These are phyloP conservation scores for Fusarium pseudoanthophilum DNA, from an alignment of 2,329 filamentous ascomycete species.

Conservation along the genomic window DNA sequence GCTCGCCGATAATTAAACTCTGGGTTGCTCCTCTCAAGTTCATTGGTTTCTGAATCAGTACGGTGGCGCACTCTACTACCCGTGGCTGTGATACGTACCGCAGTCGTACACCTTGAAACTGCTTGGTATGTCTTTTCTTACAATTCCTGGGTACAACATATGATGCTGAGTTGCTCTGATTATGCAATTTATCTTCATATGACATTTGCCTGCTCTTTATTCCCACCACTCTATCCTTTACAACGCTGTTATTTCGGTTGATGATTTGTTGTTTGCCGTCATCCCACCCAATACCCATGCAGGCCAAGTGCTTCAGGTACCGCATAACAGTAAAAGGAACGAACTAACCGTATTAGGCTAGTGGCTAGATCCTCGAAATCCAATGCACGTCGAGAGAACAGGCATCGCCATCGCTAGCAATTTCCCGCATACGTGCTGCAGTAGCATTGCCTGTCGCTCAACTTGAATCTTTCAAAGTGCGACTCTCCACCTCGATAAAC, in stretches of 20 bases:
- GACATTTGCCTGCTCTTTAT: neutral
- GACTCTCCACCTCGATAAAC: conserved; percentile 25
- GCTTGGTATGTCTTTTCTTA: conserved; percentile 26
- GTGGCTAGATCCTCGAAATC: conserved; percentile 31
- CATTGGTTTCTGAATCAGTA: conserved; percentile 40
- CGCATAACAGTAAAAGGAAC: conserved; percentile 26
- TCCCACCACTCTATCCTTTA: neutral
- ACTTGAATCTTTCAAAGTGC: conserved; percentile 38
- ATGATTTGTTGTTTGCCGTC: conserved; percentile 17
- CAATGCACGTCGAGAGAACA: conserved; percentile 39
- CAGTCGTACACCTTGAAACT: conserved; percentile 19
- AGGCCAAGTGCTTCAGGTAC: conserved; percentile 41
- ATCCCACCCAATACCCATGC: conserved; percentile 26
- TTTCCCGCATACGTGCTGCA: conserved; percentile 50
- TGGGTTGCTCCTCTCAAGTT: conserved; percentile 20
- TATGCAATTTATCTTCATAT: neutral
- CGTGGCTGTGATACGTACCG: conserved; percentile 39
- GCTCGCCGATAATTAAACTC: conserved; percentile 38
- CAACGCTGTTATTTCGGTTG: conserved; percentile 19
- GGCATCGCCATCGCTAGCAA: conserved; percentile 50
- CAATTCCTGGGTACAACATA: neutral
- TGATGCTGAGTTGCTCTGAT: neutral
- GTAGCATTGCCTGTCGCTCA: conserved; percentile 31
- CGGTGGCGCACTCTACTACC: conserved; percentile 38
- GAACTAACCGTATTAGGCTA: conserved; percentile 40